Base-by-base conservation (phyloP, 2,329 filamentous ascomycete genomes). In the Aspergillus clavatus region DNA sequence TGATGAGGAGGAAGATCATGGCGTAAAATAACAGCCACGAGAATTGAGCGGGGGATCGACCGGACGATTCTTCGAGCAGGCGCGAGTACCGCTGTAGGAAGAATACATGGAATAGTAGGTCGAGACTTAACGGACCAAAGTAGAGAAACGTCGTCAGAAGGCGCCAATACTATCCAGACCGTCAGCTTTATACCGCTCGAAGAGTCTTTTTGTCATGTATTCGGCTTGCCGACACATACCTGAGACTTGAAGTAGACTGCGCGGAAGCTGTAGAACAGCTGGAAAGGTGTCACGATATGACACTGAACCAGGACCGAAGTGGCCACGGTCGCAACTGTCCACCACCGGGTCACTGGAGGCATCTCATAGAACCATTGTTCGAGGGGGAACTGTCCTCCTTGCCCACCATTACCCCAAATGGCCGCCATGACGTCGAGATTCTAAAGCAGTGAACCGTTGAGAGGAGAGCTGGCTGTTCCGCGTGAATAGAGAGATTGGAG, bases 331-430 rank as follows among this genome's bases (percentile, higher is more conserved):
- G 90, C 89, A 19, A 89, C 90, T 18, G 93, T 97, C 93, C 93
- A 98, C 84, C 87, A 94, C 50, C 93, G 78, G 28, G 93, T 98
- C 69, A 90, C 95, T 21, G 93, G 82, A 3, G 93, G 93, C 86
- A 96, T 96, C 69, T 98, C 93, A 79, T 89, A 96, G 70, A 96
- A 97, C 93, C 93, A 98, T 57, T 91, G 86, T 70, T 97, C 93
- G 6, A 98, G 78, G 33, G 91, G 93, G 61, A 95, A 76, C 51
- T 80, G 77, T 45, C 75, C 74, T 51, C 73, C 72, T 45, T 72
- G 69, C 11, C 62, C 70, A 38, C 64, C 70, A 52, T 71, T 71
- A 24, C 67, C 71, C 62, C 68, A 72, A 31, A 73, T 55, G 36
- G 66, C 70, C 45, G 69, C 70, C 70, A 72, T 72, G 38, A 47